Percentiles rank a stretch among this genome's conserved stretches.
Conservation (phyloP, 768 basidiomycete genomes). For the Suillus hirtellus region DNA sequence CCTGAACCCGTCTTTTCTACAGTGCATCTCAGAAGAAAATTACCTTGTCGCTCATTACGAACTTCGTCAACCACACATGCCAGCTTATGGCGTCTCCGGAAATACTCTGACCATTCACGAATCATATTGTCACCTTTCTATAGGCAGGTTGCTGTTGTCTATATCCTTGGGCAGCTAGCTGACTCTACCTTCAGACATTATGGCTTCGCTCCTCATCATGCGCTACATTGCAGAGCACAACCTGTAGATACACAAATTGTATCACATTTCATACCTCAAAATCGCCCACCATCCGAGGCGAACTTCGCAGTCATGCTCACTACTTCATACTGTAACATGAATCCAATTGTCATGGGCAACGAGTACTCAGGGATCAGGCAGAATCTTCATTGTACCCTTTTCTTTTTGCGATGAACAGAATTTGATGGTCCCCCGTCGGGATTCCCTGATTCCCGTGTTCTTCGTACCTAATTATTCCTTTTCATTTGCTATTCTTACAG, state of each 20-base stretch:
- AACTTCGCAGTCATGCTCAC: neutral
- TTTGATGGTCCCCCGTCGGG: neutral
- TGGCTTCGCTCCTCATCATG: slow-evolving; percentile 64
- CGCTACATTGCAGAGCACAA: slow-evolving; percentile 57
- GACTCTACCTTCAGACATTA: slow-evolving; percentile 43
- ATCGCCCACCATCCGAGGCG: neutral
- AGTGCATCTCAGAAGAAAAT: slow-evolving; percentile 60
- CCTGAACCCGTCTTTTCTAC: slow-evolving; percentile 6
- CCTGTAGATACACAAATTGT: slow-evolving; percentile 27
- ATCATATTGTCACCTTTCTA: slow-evolving; percentile 48
- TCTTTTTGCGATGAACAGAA: neutral
- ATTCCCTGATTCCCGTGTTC: neutral
- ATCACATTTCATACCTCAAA: neutral
- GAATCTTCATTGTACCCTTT: neutral
- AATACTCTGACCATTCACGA: slow-evolving; percentile 64
- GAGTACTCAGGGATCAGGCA: neutral
- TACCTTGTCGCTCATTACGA: slow-evolving; percentile 65
- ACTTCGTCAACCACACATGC: slow-evolving; percentile 53
- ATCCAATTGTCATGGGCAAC: neutral
- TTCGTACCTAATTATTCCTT: neutral
- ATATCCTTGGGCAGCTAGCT: slow-evolving; percentile 9
- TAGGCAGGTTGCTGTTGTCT: slow-evolving; percentile 42
- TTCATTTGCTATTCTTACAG: neutral
- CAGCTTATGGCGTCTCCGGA: slow-evolving; percentile 61
- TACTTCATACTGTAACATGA: neutral